Percentiles rank a stretch among this genome's conserved stretches.
phyloP scores from a whole-genome alignment of 2,329 filamentous ascomycete genomes.

The Coleophoma eucalyptorum region DNA sequence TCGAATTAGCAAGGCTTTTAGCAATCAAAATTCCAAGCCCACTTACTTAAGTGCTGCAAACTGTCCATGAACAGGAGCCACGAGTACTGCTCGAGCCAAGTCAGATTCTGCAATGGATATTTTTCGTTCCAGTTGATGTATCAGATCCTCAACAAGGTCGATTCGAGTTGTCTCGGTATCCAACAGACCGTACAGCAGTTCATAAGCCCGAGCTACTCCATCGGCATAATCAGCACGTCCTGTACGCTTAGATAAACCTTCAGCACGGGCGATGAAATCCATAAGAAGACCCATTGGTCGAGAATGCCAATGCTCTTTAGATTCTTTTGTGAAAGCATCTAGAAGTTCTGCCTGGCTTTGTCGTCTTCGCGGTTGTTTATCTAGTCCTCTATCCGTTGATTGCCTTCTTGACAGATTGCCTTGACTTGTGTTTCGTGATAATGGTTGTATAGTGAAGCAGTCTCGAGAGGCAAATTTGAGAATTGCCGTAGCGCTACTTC shows the following conservation, averaged over 20 bases:
- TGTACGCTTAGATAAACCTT: constrained; percentile 60
- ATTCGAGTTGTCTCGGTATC: constrained; percentile 36
- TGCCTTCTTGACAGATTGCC: background rate
- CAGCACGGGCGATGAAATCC: constrained; percentile 47
- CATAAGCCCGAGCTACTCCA: constrained; percentile 75
- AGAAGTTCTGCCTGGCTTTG: constrained; percentile 1
- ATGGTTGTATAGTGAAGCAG: constrained; percentile 10
- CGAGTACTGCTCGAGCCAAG: constrained; percentile 61
- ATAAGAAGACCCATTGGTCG: constrained; percentile 29
- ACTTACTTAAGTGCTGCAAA: constrained; percentile 62
- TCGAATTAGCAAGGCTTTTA: background rate
- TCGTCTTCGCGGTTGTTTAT: background rate
- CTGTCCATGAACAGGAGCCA: constrained; percentile 65
- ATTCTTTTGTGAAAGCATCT: background rate
- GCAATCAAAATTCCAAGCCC: background rate
- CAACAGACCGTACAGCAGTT: constrained; percentile 62
- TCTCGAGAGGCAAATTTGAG: constrained; percentile 44
- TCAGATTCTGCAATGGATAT: constrained; percentile 59
- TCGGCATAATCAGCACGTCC: constrained; percentile 90
- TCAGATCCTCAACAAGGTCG: constrained; percentile 51
- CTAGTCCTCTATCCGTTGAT: background rate
- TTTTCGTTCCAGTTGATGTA: constrained; percentile 61
- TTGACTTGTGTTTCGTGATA: background rate
- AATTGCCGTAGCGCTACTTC: constrained; percentile 51
- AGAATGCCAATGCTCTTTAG: background rate